These are phyloP conservation scores for Rhodomyrtus psidioides DNA, from an alignment of 441 rosid genomes.

Conservation along the genomic window DNA sequence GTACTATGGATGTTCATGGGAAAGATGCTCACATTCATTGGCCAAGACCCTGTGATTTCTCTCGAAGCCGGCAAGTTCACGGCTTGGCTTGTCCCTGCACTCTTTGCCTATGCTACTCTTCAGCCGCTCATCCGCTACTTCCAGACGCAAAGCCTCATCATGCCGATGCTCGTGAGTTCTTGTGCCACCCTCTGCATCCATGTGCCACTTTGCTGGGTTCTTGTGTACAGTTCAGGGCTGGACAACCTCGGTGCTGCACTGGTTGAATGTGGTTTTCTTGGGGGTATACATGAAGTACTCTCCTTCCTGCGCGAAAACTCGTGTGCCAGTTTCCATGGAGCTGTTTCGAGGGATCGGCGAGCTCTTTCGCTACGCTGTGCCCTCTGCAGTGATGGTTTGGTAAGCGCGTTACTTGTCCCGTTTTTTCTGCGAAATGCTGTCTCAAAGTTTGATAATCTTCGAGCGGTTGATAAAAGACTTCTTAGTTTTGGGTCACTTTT, in stretches of 20 bases:
- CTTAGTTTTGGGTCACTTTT: not conserved
- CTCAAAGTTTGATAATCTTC: not conserved
- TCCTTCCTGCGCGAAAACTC: not conserved
- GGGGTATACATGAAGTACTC: constrained; percentile 3
- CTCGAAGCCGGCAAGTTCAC: constrained; percentile 2
- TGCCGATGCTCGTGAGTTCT: constrained; percentile 5
- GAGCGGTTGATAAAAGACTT: not conserved
- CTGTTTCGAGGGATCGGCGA: not conserved
- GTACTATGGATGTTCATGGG: constrained; percentile 9
- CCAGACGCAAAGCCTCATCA: constrained; percentile 7
- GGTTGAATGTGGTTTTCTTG: constrained; percentile 4
- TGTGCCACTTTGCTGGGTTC: constrained; percentile 6
- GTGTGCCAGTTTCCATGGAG: not conserved
- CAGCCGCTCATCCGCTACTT: constrained; percentile 14
- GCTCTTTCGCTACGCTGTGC: constrained; percentile 8
- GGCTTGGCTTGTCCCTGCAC: constrained; percentile 5
- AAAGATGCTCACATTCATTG: not conserved
- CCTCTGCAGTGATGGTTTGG: constrained; percentile 17
- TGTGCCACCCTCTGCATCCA: constrained; percentile 3
- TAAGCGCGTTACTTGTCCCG: not conserved
- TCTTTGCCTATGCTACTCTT: constrained; percentile 11
- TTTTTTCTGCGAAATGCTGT: not conserved
- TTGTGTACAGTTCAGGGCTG: constrained; percentile 7
- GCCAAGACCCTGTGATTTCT: constrained; percentile 12
- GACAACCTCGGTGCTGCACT: constrained; percentile 10